These are phyloP conservation scores for Diaporthe batatas DNA, from an alignment of 2,329 filamentous ascomycete genomes.

Conservation along the genomic window DNA sequence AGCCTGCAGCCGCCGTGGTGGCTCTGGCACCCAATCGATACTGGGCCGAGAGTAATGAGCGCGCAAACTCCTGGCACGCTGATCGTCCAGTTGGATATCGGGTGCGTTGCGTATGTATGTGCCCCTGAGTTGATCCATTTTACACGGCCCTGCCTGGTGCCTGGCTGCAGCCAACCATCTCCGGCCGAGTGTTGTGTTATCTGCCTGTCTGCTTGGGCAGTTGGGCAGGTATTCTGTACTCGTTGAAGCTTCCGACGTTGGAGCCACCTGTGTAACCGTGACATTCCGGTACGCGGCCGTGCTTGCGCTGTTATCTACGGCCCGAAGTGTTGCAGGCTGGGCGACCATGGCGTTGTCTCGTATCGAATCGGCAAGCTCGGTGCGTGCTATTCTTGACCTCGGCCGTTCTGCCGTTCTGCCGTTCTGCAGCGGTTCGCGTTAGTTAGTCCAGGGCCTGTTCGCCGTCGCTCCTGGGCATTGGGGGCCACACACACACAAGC, in stretches of 20 bases:
- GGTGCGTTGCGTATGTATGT: neutral
- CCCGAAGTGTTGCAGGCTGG: neutral
- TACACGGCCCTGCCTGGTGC: neutral
- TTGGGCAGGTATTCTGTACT: too few species aligned
- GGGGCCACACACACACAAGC: neutral
- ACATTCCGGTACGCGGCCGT: conserved; percentile 19
- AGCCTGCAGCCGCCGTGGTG: neutral
- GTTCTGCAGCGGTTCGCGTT: conserved; percentile 7
- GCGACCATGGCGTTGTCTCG: neutral
- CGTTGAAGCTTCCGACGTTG: neutral
- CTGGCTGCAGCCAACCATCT: neutral
- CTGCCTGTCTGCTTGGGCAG: neutral
- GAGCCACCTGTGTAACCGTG: conserved; percentile 5
- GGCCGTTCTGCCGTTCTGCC: too few species aligned
- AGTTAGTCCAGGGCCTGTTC: conserved; percentile 12
- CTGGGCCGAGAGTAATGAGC: conserved; percentile 9
- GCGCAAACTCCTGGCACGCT: conserved; percentile 21
- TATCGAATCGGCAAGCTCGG: conserved; percentile 29
- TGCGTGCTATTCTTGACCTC: conserved; percentile 33
- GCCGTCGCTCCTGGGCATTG: conserved; percentile 13
- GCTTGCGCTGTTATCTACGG: conserved; percentile 9
- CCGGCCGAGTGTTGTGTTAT: neutral
- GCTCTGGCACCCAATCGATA: conserved; percentile 24
- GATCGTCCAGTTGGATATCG: conserved; percentile 31
- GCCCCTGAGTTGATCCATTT: conserved; percentile 14